Evolutionary conservation across 352 stramenopile species (phyloP).

Genomic region (Globisporangium middletonii): DNA sequence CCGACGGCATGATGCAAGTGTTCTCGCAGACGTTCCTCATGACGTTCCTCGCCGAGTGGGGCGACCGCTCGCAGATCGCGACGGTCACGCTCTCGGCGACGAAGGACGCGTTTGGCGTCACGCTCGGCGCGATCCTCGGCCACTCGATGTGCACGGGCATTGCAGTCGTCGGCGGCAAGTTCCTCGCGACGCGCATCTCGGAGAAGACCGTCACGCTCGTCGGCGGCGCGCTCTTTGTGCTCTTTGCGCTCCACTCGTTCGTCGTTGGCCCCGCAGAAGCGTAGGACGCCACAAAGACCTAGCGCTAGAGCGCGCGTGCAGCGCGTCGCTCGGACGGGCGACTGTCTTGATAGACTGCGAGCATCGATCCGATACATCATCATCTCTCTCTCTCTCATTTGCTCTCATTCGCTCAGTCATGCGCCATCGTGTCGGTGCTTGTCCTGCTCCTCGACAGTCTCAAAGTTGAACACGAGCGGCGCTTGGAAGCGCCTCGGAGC

Average conservation of each 20-base stretch:
- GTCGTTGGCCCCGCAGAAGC: conserved; percentile 70
- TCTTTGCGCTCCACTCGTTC: conserved; percentile 96
- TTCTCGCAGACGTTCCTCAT: conserved; percentile 95
- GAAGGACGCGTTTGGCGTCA: conserved; percentile 94
- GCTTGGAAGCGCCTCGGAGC: not conserved
- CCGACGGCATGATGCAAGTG: conserved; percentile 76
- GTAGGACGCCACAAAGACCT: not conserved
- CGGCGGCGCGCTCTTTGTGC: conserved; percentile 95
- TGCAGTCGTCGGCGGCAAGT: conserved; percentile 95
- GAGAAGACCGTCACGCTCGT: conserved; percentile 96
- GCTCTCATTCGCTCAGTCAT: conserved; percentile 4
- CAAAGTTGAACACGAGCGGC: conserved; percentile 41
- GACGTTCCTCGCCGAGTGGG: conserved; percentile 99
- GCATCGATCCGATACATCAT: conserved; percentile 2
- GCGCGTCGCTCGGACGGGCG: too few relatives aligned
- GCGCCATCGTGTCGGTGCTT: not conserved
- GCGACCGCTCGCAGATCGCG: conserved; percentile 96
- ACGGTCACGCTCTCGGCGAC: conserved; percentile 97
- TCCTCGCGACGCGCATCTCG: conserved; percentile 96
- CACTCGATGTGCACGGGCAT: conserved; percentile 98
- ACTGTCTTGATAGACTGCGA: not conserved
- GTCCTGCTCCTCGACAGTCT: conserved; percentile 27
- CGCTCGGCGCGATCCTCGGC: conserved; percentile 93
- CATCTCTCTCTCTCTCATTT: too few relatives aligned
- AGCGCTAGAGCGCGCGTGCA: not conserved